Conservation (phyloP, 306 rosid genomes). For the Cercis canadensis region DNA sequence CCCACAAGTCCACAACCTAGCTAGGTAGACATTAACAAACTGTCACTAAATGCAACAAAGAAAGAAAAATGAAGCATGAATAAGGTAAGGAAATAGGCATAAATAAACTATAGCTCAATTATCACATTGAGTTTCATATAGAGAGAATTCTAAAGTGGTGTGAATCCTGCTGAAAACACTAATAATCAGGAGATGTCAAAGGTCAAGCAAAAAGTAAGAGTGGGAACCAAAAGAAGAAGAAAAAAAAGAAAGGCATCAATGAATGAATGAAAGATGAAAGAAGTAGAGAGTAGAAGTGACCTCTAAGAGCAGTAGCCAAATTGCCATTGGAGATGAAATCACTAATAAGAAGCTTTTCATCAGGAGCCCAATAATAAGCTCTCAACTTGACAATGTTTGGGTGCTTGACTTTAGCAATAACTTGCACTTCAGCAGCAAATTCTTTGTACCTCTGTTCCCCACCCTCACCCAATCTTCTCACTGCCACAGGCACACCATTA, state of each 20-base stretch:
- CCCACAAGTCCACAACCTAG: too few species aligned
- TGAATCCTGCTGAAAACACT: too few species aligned
- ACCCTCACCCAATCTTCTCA: constrained; percentile 93
- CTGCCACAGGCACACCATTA: constrained; percentile 96
- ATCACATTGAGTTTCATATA: too few species aligned
- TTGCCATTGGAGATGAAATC: constrained; percentile 93
- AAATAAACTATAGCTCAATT: too few species aligned
- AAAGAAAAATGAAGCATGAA: background rate
- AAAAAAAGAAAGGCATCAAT: background rate
- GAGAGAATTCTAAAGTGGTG: too few species aligned
- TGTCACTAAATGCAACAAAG: background rate
- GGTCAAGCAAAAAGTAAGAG: too few species aligned
- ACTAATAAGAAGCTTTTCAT: constrained; percentile 94
- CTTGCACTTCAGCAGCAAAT: constrained; percentile 85
- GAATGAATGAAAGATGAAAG: constrained; percentile 2
- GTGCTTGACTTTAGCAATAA: constrained; percentile 90
- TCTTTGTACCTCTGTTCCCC: constrained; percentile 96
- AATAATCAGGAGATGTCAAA: too few species aligned
- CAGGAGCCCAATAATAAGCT: constrained; percentile 96
- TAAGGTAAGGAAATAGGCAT: too few species aligned
- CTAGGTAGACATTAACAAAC: too few species aligned
- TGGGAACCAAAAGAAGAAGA: background rate
- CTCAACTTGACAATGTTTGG: constrained; percentile 83
- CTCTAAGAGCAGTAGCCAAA: constrained; percentile 79
- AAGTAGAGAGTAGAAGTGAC: constrained; percentile 34